Conservation (phyloP, 768 basidiomycete species). For the Chlorophyllum brunneum region DNA sequence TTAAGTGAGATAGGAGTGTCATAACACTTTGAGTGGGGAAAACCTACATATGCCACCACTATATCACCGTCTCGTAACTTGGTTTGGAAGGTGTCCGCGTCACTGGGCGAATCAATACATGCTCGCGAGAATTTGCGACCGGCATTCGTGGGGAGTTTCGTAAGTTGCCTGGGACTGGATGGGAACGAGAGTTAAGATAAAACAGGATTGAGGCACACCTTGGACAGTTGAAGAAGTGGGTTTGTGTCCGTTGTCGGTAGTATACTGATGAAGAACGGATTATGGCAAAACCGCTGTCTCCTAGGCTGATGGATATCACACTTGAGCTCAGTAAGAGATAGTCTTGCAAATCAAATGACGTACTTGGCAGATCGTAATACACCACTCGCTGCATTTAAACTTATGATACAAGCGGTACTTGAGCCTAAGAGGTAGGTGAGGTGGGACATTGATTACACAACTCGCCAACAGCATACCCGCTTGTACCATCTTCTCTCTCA, state of each 20-base stretch:
- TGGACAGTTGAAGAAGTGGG: slow-evolving; percentile 56
- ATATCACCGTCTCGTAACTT: slow-evolving; percentile 50
- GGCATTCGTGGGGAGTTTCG: slow-evolving; percentile 45
- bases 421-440: slow-evolving; percentile 50
- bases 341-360: slow-evolving; percentile 21
- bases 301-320: slow-evolving; percentile 43
- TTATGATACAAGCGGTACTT: slow-evolving; percentile 78
- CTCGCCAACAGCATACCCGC: slow-evolving; percentile 49
- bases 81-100: slow-evolving; percentile 40
- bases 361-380: slow-evolving; percentile 77
- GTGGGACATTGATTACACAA: slow-evolving; percentile 4
- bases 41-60: slow-evolving; percentile 43
- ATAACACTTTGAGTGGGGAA: neutral
- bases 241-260: slow-evolving; percentile 46
- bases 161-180: slow-evolving; percentile 39
- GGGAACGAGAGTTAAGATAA: neutral
- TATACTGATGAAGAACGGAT: slow-evolving; percentile 65
- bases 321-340: neutral
- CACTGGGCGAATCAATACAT: slow-evolving; percentile 48
- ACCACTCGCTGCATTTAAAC: slow-evolving; percentile 71
- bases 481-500: slow-evolving; percentile 61
- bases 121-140: slow-evolving; percentile 43
- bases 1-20: neutral
- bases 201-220: slow-evolving; percentile 28
- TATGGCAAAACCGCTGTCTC: slow-evolving; percentile 76